Percentiles rank a stretch among this genome's conserved stretches.
Evolutionary conservation across 139 green algal species (phyloP).

Genomic region (Micromonas pusilla): DNA sequence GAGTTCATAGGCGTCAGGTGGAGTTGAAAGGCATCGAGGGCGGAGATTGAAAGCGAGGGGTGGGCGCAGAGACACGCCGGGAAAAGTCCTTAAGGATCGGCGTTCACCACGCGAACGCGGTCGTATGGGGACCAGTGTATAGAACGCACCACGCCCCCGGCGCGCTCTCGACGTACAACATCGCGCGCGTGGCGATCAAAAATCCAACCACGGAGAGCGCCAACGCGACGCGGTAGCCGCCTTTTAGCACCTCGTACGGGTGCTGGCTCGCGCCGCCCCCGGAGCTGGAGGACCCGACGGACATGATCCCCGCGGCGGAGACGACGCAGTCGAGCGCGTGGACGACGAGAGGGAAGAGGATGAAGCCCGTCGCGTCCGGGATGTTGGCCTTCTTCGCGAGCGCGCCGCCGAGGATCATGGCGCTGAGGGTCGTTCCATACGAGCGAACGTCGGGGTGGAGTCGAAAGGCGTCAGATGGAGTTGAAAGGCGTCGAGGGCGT

Average conservation of each 20-base stretch:
- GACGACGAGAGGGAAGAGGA: conserved; percentile 62
- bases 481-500: too few species aligned
- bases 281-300: conserved; percentile 25
- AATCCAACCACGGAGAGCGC: conserved; percentile 39
- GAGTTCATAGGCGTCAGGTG: too few species aligned
- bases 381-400: conserved; percentile 47
- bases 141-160: conserved; percentile 55
- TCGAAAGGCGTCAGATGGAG: too few species aligned
- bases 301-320: conserved; percentile 50
- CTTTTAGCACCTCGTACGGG: conserved; percentile 54
- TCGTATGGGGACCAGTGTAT: too few species aligned
- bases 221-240: conserved; percentile 45
- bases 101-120: too few species aligned
- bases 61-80: too few species aligned
- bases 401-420: conserved; percentile 55
- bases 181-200: conserved; percentile 15
- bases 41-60: too few species aligned
- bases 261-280: conserved; percentile 38
- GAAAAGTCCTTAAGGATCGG: too few species aligned
- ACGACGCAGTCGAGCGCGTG: conserved; percentile 58
- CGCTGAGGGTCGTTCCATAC: too few species aligned
- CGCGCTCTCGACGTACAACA: conserved; percentile 43
- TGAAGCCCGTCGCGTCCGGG: conserved; percentile 49
- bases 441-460: too few species aligned
- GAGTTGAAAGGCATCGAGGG: too few species aligned